Base-by-base conservation (phyloP, 495 filamentous ascomycete species). In the Astrothelium macrocarpum region DNA sequence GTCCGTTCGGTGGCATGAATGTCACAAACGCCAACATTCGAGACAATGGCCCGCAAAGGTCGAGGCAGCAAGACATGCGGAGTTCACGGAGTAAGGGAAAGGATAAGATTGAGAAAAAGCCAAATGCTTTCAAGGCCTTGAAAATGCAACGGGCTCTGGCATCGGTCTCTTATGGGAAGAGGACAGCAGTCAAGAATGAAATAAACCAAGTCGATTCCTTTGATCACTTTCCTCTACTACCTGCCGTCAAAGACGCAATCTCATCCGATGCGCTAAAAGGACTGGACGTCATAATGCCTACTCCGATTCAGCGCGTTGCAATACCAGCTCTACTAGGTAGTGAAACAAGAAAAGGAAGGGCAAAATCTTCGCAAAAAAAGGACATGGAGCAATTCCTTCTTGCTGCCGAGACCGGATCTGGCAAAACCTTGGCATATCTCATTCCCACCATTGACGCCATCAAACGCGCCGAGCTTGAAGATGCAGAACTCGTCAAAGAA, bases 371-470 rank as follows among this genome's bases (percentile, higher is more conserved):
- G 60, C 68, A 65, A 64, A 60, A 70, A 53, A 61, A 70, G 26
- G 74, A 78, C n/a, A 82, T 82, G 66, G 78, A 87, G 63, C 85
- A 93, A 66, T 96, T 88, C 70, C 82, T 98, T 12, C 79, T 98
- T 20, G 94, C 95, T 0, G 94, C 95, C 12, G 94, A 98, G 77
- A 98, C 94, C 1, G 94, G 94, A 11, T 97, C 94, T 1, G 94
- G 94, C 61, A 98, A 98, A 76, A 98, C 94, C 1, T 77, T 98
- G 65, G 89, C 94, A 31, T 98, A 98, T 70, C 75, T 96, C 28
- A 71, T 96, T 23, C 95, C 94, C 0, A 76, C 84, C 20, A 76
- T 97, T 39, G 84, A 98, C 77, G 85, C 87, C 25, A 73, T 97
- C 64, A 97, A 97, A 78, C 78, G 82, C 26, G 83, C 84, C 18